phyloP scores from a whole-genome alignment of 2,329 filamentous ascomycete species.

The Diaporthe vexans region DNA sequence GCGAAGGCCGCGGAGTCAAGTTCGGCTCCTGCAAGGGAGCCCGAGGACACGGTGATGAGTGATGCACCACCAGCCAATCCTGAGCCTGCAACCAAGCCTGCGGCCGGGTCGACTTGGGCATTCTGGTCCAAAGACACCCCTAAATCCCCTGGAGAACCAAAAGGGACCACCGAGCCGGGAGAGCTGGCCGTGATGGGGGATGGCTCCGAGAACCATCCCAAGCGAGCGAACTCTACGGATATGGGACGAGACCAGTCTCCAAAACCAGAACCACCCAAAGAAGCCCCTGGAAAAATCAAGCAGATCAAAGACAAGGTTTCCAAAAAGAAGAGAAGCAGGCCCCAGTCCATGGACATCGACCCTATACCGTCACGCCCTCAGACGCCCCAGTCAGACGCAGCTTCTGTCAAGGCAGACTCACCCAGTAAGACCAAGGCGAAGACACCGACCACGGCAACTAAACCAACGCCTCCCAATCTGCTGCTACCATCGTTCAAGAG shows the following conservation, averaged over 20 bases:
- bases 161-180: conserved; percentile 56
- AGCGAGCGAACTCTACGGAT: conserved; percentile 60
- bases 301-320: conserved; percentile 46
- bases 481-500: conserved; percentile 78
- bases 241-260: conserved; percentile 48
- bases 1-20: conserved; percentile 39
- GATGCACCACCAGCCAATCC: conserved; percentile 55
- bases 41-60: conserved; percentile 59
- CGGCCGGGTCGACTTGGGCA: conserved; percentile 79
- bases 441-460: conserved; percentile 59
- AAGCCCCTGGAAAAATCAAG: conserved; percentile 48
- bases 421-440: conserved; percentile 53
- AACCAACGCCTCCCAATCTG: conserved; percentile 68
- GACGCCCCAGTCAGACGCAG: conserved; percentile 51
- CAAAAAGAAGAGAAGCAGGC: conserved; percentile 61
- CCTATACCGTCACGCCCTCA: conserved; percentile 53
- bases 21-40: conserved; percentile 46
- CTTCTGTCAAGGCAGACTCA: conserved; percentile 44
- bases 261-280: conserved; percentile 51
- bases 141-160: conserved; percentile 50
- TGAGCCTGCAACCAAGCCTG: conserved; percentile 54
- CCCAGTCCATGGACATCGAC: conserved; percentile 64
- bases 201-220: conserved; percentile 68
- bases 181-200: conserved; percentile 71
- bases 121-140: conserved; percentile 79